Evolutionary conservation across 805 yeast species (phyloP), one percentile per base, ranked within the genome.

Genomic region (Candida railenensis): DNA sequence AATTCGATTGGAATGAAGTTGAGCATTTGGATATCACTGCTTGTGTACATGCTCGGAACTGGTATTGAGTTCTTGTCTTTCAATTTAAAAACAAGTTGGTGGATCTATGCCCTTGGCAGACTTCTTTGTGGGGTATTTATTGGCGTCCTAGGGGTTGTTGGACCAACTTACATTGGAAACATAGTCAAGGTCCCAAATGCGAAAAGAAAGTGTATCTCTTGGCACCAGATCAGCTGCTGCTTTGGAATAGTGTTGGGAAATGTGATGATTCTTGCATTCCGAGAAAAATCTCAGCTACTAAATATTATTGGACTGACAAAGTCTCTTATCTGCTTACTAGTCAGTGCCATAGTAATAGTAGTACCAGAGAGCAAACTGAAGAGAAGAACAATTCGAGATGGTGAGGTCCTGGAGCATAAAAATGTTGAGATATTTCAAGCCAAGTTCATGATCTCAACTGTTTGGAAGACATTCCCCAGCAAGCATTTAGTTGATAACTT

Each of bases 191-290:
- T 28, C 11, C 21, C 34, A 11, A 3, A n/a, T 5, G 8, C n/a
- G 22, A 45, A 55, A 30, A 56, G 58, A 14, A 41, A 40, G 12
- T 59, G 54, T 40, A 47, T 63, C 11, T 48, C 61, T 2, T 52
- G 60, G 22, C 54, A 58, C 45, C 67, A 63, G 48, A 48, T 58
- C 12, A 44, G 44, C 22, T 51, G 62, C 25, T 63, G 68, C 44
- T 28, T 49, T 3, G 53, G 56, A n/a, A 62, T 64, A 20, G 42
- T 63, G 11, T 4, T 51, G 1, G 66, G 67, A 8, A 62, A 55
- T 36, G 14, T 51, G 2, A 3, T 52, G 19, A 53, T 40, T n/a
- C 11, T 40, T 14, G 25, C 16, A 8, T 28, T 30, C 4, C 19
- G 22, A 30, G 19, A 20, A 12, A 28, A 32, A 9, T 21, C 16